Evolutionary conservation across 2,329 filamentous ascomycete genomes (phyloP), one percentile per base, ranked within the genome.

Genomic region (Neonectria hederae): DNA sequence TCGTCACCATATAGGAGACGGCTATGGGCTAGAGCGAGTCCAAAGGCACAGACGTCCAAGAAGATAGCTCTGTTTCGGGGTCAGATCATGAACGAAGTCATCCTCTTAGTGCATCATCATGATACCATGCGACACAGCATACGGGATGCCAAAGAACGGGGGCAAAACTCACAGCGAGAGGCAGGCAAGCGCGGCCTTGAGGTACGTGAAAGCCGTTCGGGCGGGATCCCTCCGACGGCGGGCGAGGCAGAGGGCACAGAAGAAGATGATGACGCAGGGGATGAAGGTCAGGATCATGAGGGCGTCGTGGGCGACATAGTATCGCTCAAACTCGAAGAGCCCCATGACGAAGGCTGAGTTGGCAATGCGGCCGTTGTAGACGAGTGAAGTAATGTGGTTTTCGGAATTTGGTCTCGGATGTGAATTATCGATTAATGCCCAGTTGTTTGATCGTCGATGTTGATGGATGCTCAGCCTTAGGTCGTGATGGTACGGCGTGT

Each of bases 81-180:
- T 69, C 10, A 68, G 65, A n/a, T 2, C 21, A 11, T 14, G 26
- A 32, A 32, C 28, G 28, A 10, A 8, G 26, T 48, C 9, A n/a
- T 26, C 11, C 3, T 30, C 46, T 3, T 17, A 7, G 19, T 21
- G 10, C 42, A 45, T n/a, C 6, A n/a, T 38, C 14, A 30, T 11
- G 24, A 26, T 49, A 5, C 21, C 21, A 24, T 26, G 43, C 11
- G 43, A 45, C 4, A 24, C 42, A 22, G 21, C 5, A 5, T 14
- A n/a, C 13, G 30, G 10, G 28, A 52, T 21, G 26, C 24, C 9
- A 49, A 38, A 49, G 22, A 30, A 19, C 14, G 22, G 19, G 6
- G 22, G 8, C 9, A 54, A 9, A 4, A 48, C 75, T 51, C 52
- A 79, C 77, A 70, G 24, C 5, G 62, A 40, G 28, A 71, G 78